Percentiles rank a stretch among this genome's conserved stretches.
These are phyloP conservation scores for Lachancea nothofagi DNA, from an alignment of 805 yeast genomes.

Conservation along the genomic window DNA sequence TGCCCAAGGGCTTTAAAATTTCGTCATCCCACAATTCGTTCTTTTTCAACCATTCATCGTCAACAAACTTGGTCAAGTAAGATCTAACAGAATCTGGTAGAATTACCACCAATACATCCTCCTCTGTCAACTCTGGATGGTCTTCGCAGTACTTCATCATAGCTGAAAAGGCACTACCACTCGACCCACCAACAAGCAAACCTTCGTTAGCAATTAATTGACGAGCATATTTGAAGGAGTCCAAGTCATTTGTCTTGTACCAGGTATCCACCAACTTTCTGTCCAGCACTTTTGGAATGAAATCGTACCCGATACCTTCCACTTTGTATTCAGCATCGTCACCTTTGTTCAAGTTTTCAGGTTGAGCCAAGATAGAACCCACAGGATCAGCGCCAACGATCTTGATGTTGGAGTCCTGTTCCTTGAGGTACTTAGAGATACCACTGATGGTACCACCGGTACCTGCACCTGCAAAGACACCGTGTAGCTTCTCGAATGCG, in stretches of 20 bases:
- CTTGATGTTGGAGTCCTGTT: conserved; percentile 53
- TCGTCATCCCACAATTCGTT: conserved; percentile 65
- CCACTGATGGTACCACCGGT: conserved; percentile 91
- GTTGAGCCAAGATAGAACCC: conserved; percentile 79
- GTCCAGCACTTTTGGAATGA: conserved; percentile 73
- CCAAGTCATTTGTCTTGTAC: conserved; percentile 83
- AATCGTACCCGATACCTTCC: conserved; percentile 90
- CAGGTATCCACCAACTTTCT: conserved; percentile 64
- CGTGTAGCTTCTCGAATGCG: conserved; percentile 53
- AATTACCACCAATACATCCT: conserved; percentile 70
- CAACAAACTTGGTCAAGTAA: conserved; percentile 79
- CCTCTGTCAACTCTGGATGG: conserved; percentile 55
- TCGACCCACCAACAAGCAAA: conserved; percentile 82
- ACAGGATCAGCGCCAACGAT: conserved; percentile 81
- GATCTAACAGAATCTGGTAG: conserved; percentile 87
- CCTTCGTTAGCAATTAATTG: conserved; percentile 82
- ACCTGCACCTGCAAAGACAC: conserved; percentile 87
- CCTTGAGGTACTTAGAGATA: conserved; percentile 70
- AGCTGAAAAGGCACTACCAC: conserved; percentile 80
- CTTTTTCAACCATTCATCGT: conserved; percentile 84
- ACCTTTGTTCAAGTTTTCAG: conserved; percentile 61
- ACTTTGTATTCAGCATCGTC: conserved; percentile 59
- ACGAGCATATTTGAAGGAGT: conserved; percentile 74
- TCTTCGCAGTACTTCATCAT: conserved; percentile 63
- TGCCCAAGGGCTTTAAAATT: conserved; percentile 29